Base-by-base conservation (phyloP, 441 rosid species). In the Manihot esculenta region DNA sequence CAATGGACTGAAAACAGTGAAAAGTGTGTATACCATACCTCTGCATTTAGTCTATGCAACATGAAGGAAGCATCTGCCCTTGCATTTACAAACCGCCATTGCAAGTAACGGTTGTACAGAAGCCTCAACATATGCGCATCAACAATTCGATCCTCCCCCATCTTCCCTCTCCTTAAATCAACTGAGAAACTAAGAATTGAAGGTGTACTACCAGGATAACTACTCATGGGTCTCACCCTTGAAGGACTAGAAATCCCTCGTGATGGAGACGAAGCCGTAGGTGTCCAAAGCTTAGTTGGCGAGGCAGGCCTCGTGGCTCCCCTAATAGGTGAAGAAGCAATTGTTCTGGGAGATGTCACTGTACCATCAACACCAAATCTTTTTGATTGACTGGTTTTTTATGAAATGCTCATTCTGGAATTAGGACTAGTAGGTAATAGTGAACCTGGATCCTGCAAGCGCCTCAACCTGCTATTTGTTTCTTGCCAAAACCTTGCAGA, bases 61-160 rank as follows among this genome's bases (percentile, higher is more conserved):
- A 82, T 82, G 61, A 85, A 56, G 62, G 88, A 80, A 65, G 86
- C 80, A 76, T 86, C 90, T 33, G 86, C 88, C 75, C 94, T 83
- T 45, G 97, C 99, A 82, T 90, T 90, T 38, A 81, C 89, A 79
- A 90, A 89, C 64, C 93, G 86, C 99, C 96, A 92, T n/a, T 94
- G 97, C 83, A 94, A 72, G 76, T 88, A 69, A 76, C 84, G 82
- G 78, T 92, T 92, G 71, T 92, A 84, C n/a, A 89, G 79, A 56
- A 92, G 85, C 82, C 92, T 90, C 81, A 89, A 78, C 76, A 75
- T 62, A 75, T 92, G 97, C 45, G 90, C 92, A 84, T 92, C 89
- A 60, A 57, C 76, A 72, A 85, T 79, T 60, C 87, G 84, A 55
- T 77, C 84, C 78, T 87, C 96, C 70, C 96, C 93, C 56, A 91